Percentiles rank a stretch among this genome's conserved stretches.
Evolutionary conservation across 805 yeast genomes (phyloP).

Genomic region (Kodamaea laetipori): DNA sequence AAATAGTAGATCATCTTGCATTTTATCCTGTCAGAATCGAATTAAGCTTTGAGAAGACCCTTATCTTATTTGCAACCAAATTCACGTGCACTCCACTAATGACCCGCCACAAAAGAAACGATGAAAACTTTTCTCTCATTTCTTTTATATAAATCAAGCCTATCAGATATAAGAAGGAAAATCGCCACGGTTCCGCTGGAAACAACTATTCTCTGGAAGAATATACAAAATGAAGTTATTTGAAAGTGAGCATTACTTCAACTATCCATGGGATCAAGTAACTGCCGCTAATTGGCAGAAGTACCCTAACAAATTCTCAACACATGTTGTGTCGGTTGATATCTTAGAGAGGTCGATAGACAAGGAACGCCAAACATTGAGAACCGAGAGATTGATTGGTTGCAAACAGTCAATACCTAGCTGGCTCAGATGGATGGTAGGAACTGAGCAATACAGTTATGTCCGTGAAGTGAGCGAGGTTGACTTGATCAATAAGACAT

Average conservation of each 20-base stretch:
- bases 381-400: constrained; percentile 85
- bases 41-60: too few relatives aligned
- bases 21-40: too few relatives aligned
- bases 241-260: constrained; percentile 65
- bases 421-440: constrained; percentile 76
- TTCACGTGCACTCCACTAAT: background rate
- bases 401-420: constrained; percentile 83
- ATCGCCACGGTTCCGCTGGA: too few relatives aligned
- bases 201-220: too few relatives aligned
- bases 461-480: constrained; percentile 90
- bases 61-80: constrained; percentile 3
- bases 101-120: constrained; percentile 1
- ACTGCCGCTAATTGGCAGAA: constrained; percentile 96
- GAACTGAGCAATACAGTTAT: constrained; percentile 70
- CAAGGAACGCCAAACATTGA: constrained; percentile 46
- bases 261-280: constrained; percentile 91
- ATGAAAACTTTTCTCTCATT: constrained; percentile 2
- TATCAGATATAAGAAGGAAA: background rate
- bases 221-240: constrained; percentile 69
- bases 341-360: constrained; percentile 73
- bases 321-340: constrained; percentile 94
- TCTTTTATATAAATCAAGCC: background rate
- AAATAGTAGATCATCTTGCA: too few relatives aligned
- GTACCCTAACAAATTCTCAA: constrained; percentile 90
- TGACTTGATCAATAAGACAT: constrained; percentile 61